These are phyloP conservation scores for Coelastrella sp. DNA, from an alignment of 139 green algal genomes.

Conservation along the genomic window DNA sequence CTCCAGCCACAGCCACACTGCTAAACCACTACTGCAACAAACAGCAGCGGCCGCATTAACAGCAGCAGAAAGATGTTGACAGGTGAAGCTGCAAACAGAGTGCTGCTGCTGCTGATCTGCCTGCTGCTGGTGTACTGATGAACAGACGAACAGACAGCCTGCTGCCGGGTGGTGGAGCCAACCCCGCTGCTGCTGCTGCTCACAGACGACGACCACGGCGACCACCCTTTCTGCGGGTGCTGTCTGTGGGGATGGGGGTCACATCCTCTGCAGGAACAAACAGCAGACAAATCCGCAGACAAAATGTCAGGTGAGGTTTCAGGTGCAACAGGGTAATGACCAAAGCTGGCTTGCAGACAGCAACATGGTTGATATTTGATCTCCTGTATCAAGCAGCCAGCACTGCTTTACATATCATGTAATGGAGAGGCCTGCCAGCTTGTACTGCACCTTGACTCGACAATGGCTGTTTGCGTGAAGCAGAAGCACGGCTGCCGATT, in stretches of 20 bases:
- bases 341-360: too few species aligned
- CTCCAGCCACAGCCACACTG: neutral
- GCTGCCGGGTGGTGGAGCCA: neutral
- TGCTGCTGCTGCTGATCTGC: neutral
- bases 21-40: neutral
- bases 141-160: neutral
- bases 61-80: neutral
- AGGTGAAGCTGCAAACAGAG: neutral
- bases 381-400: too few species aligned
- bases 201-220: slow-evolving; percentile 96
- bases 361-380: too few species aligned
- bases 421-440: too few species aligned
- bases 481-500: too few species aligned
- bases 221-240: slow-evolving; percentile 97
- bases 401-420: too few species aligned
- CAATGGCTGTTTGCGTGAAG: too few species aligned
- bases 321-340: neutral
- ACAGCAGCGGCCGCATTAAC: neutral
- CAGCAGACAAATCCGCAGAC: neutral
- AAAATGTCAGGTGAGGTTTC: neutral
- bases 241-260: slow-evolving; percentile 99
- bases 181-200: slow-evolving; percentile 7
- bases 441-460: too few species aligned
- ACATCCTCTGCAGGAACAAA: slow-evolving; percentile 90
- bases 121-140: slow-evolving; percentile 9